Evolutionary conservation across 2,329 filamentous ascomycete genomes (phyloP).

Genomic region (Sarocladium kiliense): DNA sequence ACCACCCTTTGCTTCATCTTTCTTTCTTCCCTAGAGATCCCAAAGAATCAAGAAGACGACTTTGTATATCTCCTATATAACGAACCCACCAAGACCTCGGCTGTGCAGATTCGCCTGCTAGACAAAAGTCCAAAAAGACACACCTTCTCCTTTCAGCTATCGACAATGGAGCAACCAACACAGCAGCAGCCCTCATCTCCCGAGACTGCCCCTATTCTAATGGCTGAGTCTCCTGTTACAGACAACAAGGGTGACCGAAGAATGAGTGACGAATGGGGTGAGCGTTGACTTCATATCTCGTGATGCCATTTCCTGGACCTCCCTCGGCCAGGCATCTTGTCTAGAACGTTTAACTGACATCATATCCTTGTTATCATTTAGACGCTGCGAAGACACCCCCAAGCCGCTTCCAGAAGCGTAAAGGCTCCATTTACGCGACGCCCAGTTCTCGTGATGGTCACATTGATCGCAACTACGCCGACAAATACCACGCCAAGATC

Average conservation of each 20-base stretch:
- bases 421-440: slow-evolving; percentile 64
- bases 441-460: slow-evolving; percentile 61
- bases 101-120: background rate
- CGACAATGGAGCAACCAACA: slow-evolving; percentile 19
- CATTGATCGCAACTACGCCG: slow-evolving; percentile 52
- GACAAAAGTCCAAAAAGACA: background rate
- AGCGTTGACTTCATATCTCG: slow-evolving; percentile 6
- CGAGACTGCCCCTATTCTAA: slow-evolving; percentile 15
- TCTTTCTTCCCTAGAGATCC: background rate
- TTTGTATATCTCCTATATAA: background rate
- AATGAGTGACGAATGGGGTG: slow-evolving; percentile 45
- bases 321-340: too few species aligned
- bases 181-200: slow-evolving; percentile 15
- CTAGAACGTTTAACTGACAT: too few species aligned
- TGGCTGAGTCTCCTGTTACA: slow-evolving; percentile 25
- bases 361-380: slow-evolving; percentile 18
- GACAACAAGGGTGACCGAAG: slow-evolving; percentile 25
- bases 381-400: slow-evolving; percentile 64
- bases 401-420: slow-evolving; percentile 63
- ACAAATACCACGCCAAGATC: slow-evolving; percentile 57
- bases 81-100: background rate
- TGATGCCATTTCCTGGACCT: too few species aligned
- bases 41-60: background rate
- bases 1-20: background rate
- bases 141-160: background rate